These are phyloP conservation scores for Boletus mariae DNA, from an alignment of 1,284 basidiomycete species.

Conservation along the genomic window DNA sequence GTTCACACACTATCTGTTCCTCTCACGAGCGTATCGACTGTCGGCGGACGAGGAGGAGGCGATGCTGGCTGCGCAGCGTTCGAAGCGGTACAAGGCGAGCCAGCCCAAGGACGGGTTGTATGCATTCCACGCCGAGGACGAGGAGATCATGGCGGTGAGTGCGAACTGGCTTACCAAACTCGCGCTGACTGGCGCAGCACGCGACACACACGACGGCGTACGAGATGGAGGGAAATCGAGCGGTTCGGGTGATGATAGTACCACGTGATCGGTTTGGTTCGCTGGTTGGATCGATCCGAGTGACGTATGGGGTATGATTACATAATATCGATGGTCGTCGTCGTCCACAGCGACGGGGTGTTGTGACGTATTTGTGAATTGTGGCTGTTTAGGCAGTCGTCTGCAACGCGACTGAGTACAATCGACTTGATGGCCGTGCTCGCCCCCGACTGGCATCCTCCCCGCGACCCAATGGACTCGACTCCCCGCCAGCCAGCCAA, in stretches of 20 bases:
- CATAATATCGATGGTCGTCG: slow-evolving; percentile 3
- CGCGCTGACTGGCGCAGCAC: slow-evolving; percentile 38
- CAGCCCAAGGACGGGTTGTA: slow-evolving; percentile 48
- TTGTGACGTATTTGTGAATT: slow-evolving; percentile 19
- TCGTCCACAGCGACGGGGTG: slow-evolving; percentile 10
- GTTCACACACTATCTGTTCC: slow-evolving; percentile 69
- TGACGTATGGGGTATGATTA: slow-evolving; percentile 30
- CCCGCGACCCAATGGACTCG: slow-evolving; percentile 46
- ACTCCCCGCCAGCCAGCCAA: slow-evolving; percentile 53
- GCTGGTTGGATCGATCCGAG: slow-evolving; percentile 2
- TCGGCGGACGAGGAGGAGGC: slow-evolving; percentile 50
- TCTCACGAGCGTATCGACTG: slow-evolving; percentile 73
- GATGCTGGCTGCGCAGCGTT: slow-evolving; percentile 7
- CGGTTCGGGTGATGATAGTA: slow-evolving; percentile 74
- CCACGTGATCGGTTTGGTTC: slow-evolving; percentile 21
- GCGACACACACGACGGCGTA: slow-evolving; percentile 65
- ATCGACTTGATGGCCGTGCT: slow-evolving; percentile 60
- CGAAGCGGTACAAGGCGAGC: slow-evolving; percentile 30
- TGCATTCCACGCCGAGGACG: slow-evolving; percentile 86
- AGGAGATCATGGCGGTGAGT: slow-evolving; percentile 62
- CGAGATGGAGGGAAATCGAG: slow-evolving; percentile 67
- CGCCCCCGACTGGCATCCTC: slow-evolving; percentile 67
- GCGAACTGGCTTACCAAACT: too few relatives aligned
- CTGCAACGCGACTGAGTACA: slow-evolving; percentile 6
- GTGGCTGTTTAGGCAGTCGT: slow-evolving; percentile 18